Base-by-base conservation (phyloP, 148 eudicot genomes). In the Suaeda aralocaspica region DNA sequence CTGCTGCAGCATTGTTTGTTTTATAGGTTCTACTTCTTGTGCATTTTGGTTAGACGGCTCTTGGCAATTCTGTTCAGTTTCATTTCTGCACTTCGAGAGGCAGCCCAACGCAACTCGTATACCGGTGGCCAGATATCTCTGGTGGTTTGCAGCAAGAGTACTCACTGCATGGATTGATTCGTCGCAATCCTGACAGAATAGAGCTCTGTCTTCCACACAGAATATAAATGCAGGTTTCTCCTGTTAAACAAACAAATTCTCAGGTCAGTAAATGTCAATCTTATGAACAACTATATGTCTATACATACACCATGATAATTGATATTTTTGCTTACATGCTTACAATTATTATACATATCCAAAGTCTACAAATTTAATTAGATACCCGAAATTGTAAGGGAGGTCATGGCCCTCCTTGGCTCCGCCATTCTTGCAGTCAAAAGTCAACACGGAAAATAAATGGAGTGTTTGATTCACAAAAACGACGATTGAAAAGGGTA, bases 171-270 rank as follows among this genome's bases (percentile, higher is more conserved):
- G 99, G 51, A 94, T 89, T 1, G 91, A 78, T 83, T 84, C 93
- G 36, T 94, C 99, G 59, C 97, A 94, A 71, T 91, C 92, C 59
- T 81, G 90, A 78, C 99, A 94, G 45, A 89, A 91, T 53, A 91
- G 87, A 46, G 99, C 99, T 77, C 97, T 83, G 78, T 94, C 99
- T 77, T 94, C 99, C 28, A 94, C 97, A 60, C 99, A 94, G 85
- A 94, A 94, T 24, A 94, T 94, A 72, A 94, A 94, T 26, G 99
- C 99, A 13, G 99, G 65, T 66, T 89, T 94, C 71, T 94, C 98
- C 98, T 92, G 74, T 51, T 36, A 73, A 39, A n/a, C 6, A 52
- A 25, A 21, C 2, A 36, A 9, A n/a, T 36, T n/a, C 29, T 12
- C 4, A 49, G 15, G 56, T 61, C 25, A 62, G 48, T 14, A n/a